Evolutionary conservation across 2,329 filamentous ascomycete species (phyloP).

Genomic region (Colletotrichum euphorbiae): DNA sequence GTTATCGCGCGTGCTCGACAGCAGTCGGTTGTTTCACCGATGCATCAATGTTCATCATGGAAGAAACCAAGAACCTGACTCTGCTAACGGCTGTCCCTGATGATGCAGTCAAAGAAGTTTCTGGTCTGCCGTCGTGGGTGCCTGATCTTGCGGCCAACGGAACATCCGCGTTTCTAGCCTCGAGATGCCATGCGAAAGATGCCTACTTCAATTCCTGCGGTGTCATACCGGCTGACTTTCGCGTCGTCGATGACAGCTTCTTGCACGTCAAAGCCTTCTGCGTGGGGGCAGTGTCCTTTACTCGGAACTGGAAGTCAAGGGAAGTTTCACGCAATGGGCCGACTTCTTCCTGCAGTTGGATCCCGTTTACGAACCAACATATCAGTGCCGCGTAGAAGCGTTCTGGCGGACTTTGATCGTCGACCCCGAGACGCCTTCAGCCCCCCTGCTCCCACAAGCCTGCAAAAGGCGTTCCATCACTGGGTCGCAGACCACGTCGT

Average conservation of each 20-base stretch:
- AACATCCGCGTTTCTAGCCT: constrained; percentile 9
- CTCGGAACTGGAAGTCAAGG: constrained; percentile 27
- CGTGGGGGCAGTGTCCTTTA: constrained; percentile 18
- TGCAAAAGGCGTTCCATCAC: constrained; percentile 25
- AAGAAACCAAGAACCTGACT: constrained; percentile 36
- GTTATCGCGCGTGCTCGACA: constrained; percentile 22
- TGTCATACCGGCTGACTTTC: neutral
- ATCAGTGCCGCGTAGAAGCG: constrained; percentile 44
- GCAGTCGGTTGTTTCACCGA: constrained; percentile 22
- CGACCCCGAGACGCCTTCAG: constrained; percentile 40
- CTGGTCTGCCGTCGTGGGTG: constrained; percentile 40
- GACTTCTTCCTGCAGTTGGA: constrained; percentile 41
- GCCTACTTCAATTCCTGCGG: constrained; percentile 25
- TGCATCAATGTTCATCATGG: constrained; percentile 23
- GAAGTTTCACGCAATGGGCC: constrained; percentile 36
- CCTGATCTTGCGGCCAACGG: constrained; percentile 42
- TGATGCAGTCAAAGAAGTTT: constrained; percentile 34
- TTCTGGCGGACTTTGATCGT: constrained; percentile 46
- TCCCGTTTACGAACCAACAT: constrained; percentile 39
- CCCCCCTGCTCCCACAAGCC: constrained; percentile 10
- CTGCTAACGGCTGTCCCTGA: constrained; percentile 42
- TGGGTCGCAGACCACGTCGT: constrained; percentile 29
- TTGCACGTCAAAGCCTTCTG: constrained; percentile 23
- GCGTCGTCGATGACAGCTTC: constrained; percentile 1
- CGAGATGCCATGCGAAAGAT: constrained; percentile 14